Conservation (phyloP, 2,329 filamentous ascomycete species). For the Chaetomiaceae sp. region DNA sequence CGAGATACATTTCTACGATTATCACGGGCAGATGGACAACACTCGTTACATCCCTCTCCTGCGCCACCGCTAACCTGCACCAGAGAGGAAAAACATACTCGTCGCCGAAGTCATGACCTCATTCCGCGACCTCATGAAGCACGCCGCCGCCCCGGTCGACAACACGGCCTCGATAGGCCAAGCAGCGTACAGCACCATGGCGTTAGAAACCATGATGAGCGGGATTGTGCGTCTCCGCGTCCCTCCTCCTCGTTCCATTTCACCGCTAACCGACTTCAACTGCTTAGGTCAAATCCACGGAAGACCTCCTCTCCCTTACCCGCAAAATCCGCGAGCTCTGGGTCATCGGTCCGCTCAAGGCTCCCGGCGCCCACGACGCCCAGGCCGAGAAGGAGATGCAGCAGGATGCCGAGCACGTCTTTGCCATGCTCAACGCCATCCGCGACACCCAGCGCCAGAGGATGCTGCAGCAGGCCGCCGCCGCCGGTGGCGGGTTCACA, state of each 20-base stretch:
- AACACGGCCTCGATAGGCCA: conserved; percentile 34
- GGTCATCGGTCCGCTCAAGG: conserved; percentile 44
- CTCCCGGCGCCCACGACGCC: conserved; percentile 39
- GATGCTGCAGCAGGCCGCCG: conserved; percentile 16
- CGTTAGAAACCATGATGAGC: conserved; percentile 37
- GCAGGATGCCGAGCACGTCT: conserved; percentile 35
- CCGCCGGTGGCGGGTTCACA: neutral
- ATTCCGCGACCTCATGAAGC: conserved; percentile 41
- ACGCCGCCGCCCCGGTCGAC: conserved; percentile 34
- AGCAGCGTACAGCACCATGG: conserved; percentile 38
- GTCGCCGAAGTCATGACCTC: conserved; percentile 43
- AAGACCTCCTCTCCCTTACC: conserved; percentile 44
- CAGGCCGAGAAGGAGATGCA: conserved; percentile 34
- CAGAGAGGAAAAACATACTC: conserved; percentile 44
- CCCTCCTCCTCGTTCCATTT: neutral
- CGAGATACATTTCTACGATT: no score
- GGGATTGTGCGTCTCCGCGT: conserved; percentile 31
- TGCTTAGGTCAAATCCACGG: conserved; percentile 36
- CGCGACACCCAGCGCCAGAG: conserved; percentile 25
- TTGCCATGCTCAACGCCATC: conserved; percentile 32
- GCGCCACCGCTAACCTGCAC: neutral
- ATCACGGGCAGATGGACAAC: no score
- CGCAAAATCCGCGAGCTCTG: conserved; percentile 48
- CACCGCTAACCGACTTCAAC: neutral
- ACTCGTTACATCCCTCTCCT: no score